Base-by-base conservation (phyloP, 495 filamentous ascomycete species). In the Podospora comata region DNA sequence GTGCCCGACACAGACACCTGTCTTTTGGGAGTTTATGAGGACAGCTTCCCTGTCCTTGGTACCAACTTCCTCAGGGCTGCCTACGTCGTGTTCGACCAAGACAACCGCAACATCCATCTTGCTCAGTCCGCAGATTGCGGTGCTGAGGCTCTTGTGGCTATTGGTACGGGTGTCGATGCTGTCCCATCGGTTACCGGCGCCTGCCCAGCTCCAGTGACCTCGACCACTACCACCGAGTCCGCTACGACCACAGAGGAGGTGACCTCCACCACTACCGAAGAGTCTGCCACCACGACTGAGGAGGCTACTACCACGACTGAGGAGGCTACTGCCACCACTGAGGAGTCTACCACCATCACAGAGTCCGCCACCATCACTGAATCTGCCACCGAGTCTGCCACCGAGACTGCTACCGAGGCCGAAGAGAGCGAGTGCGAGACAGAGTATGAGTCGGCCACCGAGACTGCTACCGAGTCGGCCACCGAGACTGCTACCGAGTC, bases 11-110 rank as follows among this genome's bases (percentile, higher is more conserved):
- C 62, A 32, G 59, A 60, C 32, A 7, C 66, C 9, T 73, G 72
- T 19, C 57, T 79, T 72, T 82, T 73, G 74, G 80, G 83, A 15
- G 90, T 88, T 4, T 74, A 79, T 27, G 86, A 85, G 70, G 85
- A 87, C 57, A 76, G 85, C 81, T 59, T 75, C 81, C 19, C 79
- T 77, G 32, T 96, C 16, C 83, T 99, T 30, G 95, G 95, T n/a
- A 94, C 97, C 75, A 97, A 94, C 1, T 97, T 97, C 81, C 82
- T 99, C 9, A 88, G 95, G 67, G 90, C 90, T 19, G 92, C 93
- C 0, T 99, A 97, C 72, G 91, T 96, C n/a, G 95, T 98, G 0
- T 98, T 94, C 75, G 94, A 98, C 72, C 82, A 96, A 7, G 84
- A 84, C 30, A 97, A 96, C 79, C 90, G 93, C 74, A 83, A 93